Evolutionary conservation across 352 stramenopile species (phyloP).

Genomic region (Pythium utonaiense): DNA sequence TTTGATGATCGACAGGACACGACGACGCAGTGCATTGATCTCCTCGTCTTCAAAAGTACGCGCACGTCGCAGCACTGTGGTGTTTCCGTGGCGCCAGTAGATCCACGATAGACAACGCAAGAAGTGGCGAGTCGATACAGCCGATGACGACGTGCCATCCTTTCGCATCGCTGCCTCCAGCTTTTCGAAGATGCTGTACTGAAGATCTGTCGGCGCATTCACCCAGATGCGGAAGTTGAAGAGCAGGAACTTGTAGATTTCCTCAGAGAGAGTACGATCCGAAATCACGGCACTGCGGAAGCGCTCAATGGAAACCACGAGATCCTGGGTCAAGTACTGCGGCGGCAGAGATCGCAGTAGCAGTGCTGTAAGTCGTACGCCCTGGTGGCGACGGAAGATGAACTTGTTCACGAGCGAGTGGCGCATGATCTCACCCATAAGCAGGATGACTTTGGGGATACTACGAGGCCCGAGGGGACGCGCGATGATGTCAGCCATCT

Average conservation of each 20-base stretch:
- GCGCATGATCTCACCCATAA: constrained; percentile 83
- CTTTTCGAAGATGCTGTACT: constrained; percentile 77
- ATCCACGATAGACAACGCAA: constrained; percentile 82
- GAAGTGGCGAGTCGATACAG: constrained; percentile 75
- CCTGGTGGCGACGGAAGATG: constrained; percentile 76
- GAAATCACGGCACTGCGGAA: constrained; percentile 72
- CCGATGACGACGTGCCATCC: constrained; percentile 63
- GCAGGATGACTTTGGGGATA: constrained; percentile 69
- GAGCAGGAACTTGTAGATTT: constrained; percentile 81
- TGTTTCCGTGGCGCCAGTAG: constrained; percentile 55
- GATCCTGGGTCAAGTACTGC: constrained; percentile 59
- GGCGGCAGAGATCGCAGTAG: constrained; percentile 65
- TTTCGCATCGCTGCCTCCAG: constrained; percentile 74
- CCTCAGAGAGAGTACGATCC: constrained; percentile 70
- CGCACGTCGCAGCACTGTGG: constrained; percentile 48
- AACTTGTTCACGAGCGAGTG: constrained; percentile 87
- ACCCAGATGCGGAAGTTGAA: constrained; percentile 88
- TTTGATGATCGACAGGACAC: constrained; percentile 71
- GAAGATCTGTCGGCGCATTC: constrained; percentile 64
- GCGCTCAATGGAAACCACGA: constrained; percentile 70
- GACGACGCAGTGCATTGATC: constrained; percentile 55
- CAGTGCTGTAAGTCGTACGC: constrained; percentile 64
- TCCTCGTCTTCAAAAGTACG: constrained; percentile 49
- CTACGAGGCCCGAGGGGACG: constrained; percentile 63
- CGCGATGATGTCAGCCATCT: constrained; percentile 72